Base-by-base conservation (phyloP, 306 rosid species). In the Cicer yamashitae region DNA sequence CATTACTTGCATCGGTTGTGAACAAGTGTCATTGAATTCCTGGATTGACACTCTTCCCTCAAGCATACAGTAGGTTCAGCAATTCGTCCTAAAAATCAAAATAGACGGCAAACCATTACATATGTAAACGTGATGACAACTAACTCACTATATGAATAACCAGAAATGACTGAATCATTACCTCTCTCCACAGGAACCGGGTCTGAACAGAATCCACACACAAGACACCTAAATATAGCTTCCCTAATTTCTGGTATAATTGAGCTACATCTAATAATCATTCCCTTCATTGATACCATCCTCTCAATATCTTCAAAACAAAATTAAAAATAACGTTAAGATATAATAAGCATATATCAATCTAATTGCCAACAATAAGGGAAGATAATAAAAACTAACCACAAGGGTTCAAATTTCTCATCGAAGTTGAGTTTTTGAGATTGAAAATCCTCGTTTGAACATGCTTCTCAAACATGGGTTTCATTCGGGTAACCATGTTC, bases 211-310 rank as follows among this genome's bases (percentile, higher is more conserved):
- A 79, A 90, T 47, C 99, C 97, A 80, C 99, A 94, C 51, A 90
- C 96, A 3, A 94, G 91, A 80, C 99, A 94, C 83, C 99, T 85
- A 75, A 94, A 94, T 85, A 90, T 77, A n/a, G 96, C 99, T 84
- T 94, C 97, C 86, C 96, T 84, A 13, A 94, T 92, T 82, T 94
- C 99, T 0, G 99, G 99, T 75, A 94, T 94, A 72, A 94, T 86
- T 10, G 96, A 86, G 76, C 99, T 92, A 41, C 90, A 84, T 22
- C 97, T 84, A 46, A 94, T 94, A 59, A 94, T 83, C 99, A 92
- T 94, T 59, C 99, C 99, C 78, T 92, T 94, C 84, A 92, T 7
- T 0, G 96, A 94, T 38, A 94, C 85, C 97, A 94, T 94, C 87
- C 99, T 89, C 89, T 94, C 99, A 78, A 94, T 88, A 77, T 94